phyloP scores from a whole-genome alignment of 768 basidiomycete genomes.

The Macrocybe gigantea region DNA sequence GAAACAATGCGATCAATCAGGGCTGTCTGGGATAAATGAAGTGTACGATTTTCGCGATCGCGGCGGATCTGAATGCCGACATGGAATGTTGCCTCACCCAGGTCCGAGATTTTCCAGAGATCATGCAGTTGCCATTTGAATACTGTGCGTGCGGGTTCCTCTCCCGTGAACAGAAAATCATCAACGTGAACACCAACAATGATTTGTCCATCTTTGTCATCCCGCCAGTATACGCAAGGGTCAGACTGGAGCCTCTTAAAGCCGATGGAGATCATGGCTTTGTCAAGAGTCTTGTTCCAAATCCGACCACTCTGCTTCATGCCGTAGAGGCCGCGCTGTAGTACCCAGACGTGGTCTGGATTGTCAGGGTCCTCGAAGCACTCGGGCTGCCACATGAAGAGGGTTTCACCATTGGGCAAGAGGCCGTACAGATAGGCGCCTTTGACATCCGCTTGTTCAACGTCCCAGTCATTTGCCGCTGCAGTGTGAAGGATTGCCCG shows the following conservation, averaged over 20 bases:
- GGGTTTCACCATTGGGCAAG: slow-evolving; percentile 5
- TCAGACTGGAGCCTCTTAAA: slow-evolving; percentile 5
- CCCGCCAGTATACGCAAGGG: slow-evolving; percentile 7
- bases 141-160: background rate
- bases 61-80: slow-evolving; percentile 14
- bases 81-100: slow-evolving; percentile 9
- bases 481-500: slow-evolving; percentile 16
- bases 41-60: background rate
- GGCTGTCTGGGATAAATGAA: slow-evolving; percentile 9
- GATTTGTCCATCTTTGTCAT: slow-evolving; percentile 5
- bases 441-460: slow-evolving; percentile 12
- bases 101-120: slow-evolving; percentile 16
- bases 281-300: slow-evolving; percentile 24
- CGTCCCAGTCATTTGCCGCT: slow-evolving; percentile 7
- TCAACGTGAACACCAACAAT: slow-evolving; percentile 10
- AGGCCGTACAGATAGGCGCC: slow-evolving; percentile 16
- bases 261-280: slow-evolving; percentile 10
- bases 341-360: slow-evolving; percentile 15
- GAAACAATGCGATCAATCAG: slow-evolving; percentile 4
- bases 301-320: too few species aligned
- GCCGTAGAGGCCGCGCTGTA: slow-evolving; percentile 23
- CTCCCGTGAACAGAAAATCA: slow-evolving; percentile 6
- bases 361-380: slow-evolving; percentile 10
- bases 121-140: slow-evolving; percentile 10
- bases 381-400: slow-evolving; percentile 10